Evolutionary conservation across 805 yeast species (phyloP).

Genomic region (Teunomyces stri): DNA sequence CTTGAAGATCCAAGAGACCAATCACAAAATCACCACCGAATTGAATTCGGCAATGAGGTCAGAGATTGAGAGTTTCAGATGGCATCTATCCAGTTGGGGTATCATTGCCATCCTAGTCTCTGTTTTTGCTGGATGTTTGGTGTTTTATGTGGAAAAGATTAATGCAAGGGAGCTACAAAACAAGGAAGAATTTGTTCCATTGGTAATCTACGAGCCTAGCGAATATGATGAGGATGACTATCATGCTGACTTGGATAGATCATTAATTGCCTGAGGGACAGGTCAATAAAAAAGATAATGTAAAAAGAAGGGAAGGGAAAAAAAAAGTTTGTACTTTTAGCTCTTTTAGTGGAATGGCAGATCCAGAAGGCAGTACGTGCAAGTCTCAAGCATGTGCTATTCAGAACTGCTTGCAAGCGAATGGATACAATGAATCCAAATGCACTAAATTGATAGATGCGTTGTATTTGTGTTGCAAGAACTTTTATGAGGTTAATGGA

Average conservation of each 20-base stretch:
- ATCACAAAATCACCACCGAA: constrained; percentile 80
- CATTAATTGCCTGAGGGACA: constrained; percentile 5
- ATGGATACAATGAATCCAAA: constrained; percentile 67
- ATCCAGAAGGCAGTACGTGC: constrained; percentile 41
- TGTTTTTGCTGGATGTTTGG: constrained; percentile 51
- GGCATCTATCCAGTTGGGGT: constrained; percentile 93
- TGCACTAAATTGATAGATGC: constrained; percentile 69
- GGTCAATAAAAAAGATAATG: neutral
- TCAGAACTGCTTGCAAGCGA: constrained; percentile 67
- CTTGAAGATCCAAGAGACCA: constrained; percentile 73
- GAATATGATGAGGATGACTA: constrained; percentile 55
- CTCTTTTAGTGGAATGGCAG: neutral
- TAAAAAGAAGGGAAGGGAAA: too few relatives aligned
- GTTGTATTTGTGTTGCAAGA: constrained; percentile 71
- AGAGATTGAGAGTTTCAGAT: constrained; percentile 82
- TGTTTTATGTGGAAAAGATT: constrained; percentile 49
- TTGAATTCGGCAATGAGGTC: constrained; percentile 79
- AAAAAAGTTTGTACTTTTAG: neutral
- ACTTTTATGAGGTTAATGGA: constrained; percentile 62
- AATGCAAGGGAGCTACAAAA: constrained; percentile 21
- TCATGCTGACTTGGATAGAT: constrained; percentile 52
- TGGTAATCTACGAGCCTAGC: constrained; percentile 43
- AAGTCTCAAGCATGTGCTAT: constrained; percentile 80
- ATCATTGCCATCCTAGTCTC: constrained; percentile 68
- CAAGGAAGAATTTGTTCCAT: constrained; percentile 39